Evolutionary conservation across 176 grass and related monocot species (phyloP), one percentile per base, ranked within the genome.

Genomic region (Eremochloa ophiuroides): DNA sequence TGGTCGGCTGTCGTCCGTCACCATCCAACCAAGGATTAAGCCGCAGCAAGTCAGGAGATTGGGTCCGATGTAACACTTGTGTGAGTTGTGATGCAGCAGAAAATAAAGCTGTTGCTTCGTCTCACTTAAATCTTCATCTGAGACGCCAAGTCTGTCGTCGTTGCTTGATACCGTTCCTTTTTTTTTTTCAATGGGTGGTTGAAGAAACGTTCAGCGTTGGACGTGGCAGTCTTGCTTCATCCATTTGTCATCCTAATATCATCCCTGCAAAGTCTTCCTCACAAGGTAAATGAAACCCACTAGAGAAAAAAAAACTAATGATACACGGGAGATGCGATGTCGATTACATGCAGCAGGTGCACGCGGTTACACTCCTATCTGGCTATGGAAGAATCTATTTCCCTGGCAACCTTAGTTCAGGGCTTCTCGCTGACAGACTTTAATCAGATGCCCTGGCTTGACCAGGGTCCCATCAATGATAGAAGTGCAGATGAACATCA

Each of bases 191-290:
- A n/a, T 39, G 55, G 53, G 59, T 29, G 10, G 67, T 73, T 74
- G 84, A 74, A 53, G 59, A 80, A 48, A 73, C 10, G 18, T 35
- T 74, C 44, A 18, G 51, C 47, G 22, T 29, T n/a, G 73, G 73
- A 77, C 53, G 62, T 25, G 53, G 25, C 53, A n/a, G n/a, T n/a
- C n/a, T 82, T 64, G 66, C 74, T 83, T 87, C 42, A 35, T 53
- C 41, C 53, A 27, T 55, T 42, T 40, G 31, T 27, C 55, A 65
- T 28, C 66, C 3, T 59, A 59, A n/a, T n/a, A n/a, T 35, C 28
- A 28, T 35, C 43, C 62, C 10, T 37, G 86, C 80, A 51, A 73
- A 78, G 58, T 58, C 55, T 79, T 26, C 13, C 34, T 1, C 2
- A 27, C 4, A 33, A 9, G 48, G 8, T 11, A 17, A 12, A 10